Evolutionary conservation across 2,329 filamentous ascomycete species (phyloP), one percentile per base, ranked within the genome.

Genomic region (Fusarium austroafricanum): DNA sequence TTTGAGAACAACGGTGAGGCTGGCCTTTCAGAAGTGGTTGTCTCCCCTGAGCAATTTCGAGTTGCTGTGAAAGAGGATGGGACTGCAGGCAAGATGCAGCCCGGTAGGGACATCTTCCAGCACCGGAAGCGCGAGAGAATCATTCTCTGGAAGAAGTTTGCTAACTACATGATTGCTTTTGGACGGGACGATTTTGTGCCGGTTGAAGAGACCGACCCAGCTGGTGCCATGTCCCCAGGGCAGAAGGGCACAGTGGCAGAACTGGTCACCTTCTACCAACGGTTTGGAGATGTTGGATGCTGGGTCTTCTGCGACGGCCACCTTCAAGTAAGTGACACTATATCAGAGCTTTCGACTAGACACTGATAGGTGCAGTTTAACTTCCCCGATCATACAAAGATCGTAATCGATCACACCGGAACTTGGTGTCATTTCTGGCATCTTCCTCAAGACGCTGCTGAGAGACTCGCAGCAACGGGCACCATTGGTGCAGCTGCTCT

Each of bases 381-480:
- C 80, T 96, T 96, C 77, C 92, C 92, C 4, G 92, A 96, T 71
- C 92, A 96, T 77, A 95, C 92, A 61, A 96, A 96, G 79, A 87
- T 96, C 55, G 90, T 95, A 14, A 81, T 96, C 26, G 92, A 93
- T 59, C 82, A 90, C 2, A 87, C 90, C 29, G 92, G 91, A n/a
- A 88, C 86, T 2, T 91, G 89, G 84, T 90, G 91, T 70, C 90
- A 92, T 75, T 93, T 94, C 75, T 92, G 92, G 81, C 90, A 92
- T 73, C 86, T 94, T 20, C 88, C 91, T 0, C 82, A 88, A n/a
- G 87, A 91, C 60, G 92, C 91, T 1, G 89, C 91, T 4, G 83
- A 87, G 67, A 85, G 88, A 38, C 85, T 95, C 12, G 83, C 87
- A 5, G 79, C 84, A 29, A 88, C 87, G 3, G 89, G 90, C 56